Base-by-base conservation (phyloP, 176 grass and related monocot genomes). In the Echinochloa phyllopogon region DNA sequence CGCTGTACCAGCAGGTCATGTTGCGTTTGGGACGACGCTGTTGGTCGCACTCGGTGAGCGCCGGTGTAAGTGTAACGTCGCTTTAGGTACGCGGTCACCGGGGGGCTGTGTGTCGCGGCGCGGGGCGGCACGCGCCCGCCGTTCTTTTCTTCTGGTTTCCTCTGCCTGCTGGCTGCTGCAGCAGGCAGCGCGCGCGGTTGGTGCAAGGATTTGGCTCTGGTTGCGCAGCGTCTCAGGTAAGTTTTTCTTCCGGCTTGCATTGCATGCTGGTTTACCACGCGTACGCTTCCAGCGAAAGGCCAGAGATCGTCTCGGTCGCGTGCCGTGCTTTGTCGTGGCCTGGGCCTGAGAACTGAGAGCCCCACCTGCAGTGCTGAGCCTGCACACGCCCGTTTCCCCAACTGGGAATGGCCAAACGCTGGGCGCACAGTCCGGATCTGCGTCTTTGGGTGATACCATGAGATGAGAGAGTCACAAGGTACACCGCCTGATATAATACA, bases 11-110 rank as follows among this genome's bases (percentile, higher is more conserved):
- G 20, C 59, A 36, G 14, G 21, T 1, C 48, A 65, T 3, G 65
- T 13, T 72, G 51, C 20, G 4, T 15, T 79, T 39, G 84, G 84
- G 84, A 79, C 17, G 75, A 25, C 24, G 56, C 65, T 40, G 20
- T 27, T 72, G 75, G 33, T 20, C 37, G 66, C 65, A 24, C 51
- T 48, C 37, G 50, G n/a, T n/a, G n/a, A n/a, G n/a, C n/a, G n/a
- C n/a, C 11, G 41, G 41, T 33, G 29, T 33, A 33, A 33, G 29
- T 2, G 29, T 33, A 33, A 41, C 84, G 75, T 86, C 84, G 84
- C 75, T 70, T 45, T 79, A 27, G 84, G 57, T 62, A 10, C 52
- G 39, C 23, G 6, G 72, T 40, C 48, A 48, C 55, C 40, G 65
- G 51, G 6, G 0, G 23, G 0, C 33, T 20, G 36, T 50, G 10